phyloP scores from a whole-genome alignment of 768 basidiomycete genomes.

The Boletus rubescentipes region DNA sequence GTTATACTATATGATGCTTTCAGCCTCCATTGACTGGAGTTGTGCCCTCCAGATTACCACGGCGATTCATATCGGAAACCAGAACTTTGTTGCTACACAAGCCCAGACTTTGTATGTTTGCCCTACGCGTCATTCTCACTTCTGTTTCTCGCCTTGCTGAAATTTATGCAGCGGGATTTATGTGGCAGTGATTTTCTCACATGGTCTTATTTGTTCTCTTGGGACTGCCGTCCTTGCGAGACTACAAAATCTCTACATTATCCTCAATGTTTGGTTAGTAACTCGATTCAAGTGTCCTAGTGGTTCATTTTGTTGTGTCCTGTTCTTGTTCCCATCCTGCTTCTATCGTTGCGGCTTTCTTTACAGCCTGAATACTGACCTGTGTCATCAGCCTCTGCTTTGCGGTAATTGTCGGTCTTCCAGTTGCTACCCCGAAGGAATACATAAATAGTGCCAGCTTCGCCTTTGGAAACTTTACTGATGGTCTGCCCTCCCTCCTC shows the following conservation, averaged over 20 bases:
- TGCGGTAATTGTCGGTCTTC: slow-evolving; percentile 57
- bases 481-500: slow-evolving; percentile 38
- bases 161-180: slow-evolving; percentile 55
- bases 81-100: slow-evolving; percentile 37
- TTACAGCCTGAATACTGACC: neutral
- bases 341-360: too few species aligned
- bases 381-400: slow-evolving; percentile 13
- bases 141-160: neutral
- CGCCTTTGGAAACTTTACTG: slow-evolving; percentile 60
- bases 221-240: slow-evolving; percentile 65
- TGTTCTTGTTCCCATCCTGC: neutral
- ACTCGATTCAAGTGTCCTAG: neutral
- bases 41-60: slow-evolving; percentile 65
- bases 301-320: too few species aligned
- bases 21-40: slow-evolving; percentile 66
- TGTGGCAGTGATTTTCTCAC: slow-evolving; percentile 55
- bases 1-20: slow-evolving; percentile 2
- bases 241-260: slow-evolving; percentile 68
- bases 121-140: neutral
- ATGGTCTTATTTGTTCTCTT: slow-evolving; percentile 65
- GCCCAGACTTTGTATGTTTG: slow-evolving; percentile 43
- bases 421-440: slow-evolving; percentile 57
- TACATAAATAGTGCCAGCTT: slow-evolving; percentile 59
- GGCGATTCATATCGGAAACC: slow-evolving; percentile 53
- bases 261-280: slow-evolving; percentile 64